phyloP scores from a whole-genome alignment of 331 rosid genomes.

The Acacia concinna region DNA sequence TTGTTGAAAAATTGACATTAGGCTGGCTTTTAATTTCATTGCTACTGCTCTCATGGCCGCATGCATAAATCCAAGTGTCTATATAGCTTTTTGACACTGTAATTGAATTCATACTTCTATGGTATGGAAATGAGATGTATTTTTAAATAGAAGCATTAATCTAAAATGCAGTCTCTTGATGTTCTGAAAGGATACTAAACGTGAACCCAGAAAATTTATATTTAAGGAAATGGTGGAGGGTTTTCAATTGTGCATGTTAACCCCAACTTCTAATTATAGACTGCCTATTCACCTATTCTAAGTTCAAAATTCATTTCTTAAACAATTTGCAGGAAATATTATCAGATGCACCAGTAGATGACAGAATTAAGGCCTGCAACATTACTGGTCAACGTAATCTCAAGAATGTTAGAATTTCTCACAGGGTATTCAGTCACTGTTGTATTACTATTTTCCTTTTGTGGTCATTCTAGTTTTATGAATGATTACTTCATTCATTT shows the following conservation, averaged over 20 bases:
- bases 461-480: conserved; percentile 18
- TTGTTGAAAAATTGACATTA: not conserved
- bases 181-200: conserved; percentile 17
- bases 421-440: conserved; percentile 57
- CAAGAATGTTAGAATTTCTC: conserved; percentile 79
- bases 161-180: conserved; percentile 24
- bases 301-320: conserved; percentile 29
- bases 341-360: conserved; percentile 69
- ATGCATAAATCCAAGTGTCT: not conserved
- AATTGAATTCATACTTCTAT: not conserved
- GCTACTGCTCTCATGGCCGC: not conserved
- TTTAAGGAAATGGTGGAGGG: conserved; percentile 12
- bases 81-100: conserved; percentile 6
- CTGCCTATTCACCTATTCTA: conserved; percentile 24
- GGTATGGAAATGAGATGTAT: not conserved
- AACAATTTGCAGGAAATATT: conserved; percentile 69
- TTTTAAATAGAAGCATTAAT: not conserved
- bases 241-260: conserved; percentile 11
- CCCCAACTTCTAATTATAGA: not conserved
- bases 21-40: not conserved
- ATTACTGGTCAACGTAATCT: conserved; percentile 48
- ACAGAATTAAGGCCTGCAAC: conserved; percentile 55
- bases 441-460: conserved; percentile 22
- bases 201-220: conserved; percentile 11
- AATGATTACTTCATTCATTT: conserved; percentile 20